Evolutionary conservation across 2,329 filamentous ascomycete genomes (phyloP).

Genomic region (Cladosporium cucumerinum): DNA sequence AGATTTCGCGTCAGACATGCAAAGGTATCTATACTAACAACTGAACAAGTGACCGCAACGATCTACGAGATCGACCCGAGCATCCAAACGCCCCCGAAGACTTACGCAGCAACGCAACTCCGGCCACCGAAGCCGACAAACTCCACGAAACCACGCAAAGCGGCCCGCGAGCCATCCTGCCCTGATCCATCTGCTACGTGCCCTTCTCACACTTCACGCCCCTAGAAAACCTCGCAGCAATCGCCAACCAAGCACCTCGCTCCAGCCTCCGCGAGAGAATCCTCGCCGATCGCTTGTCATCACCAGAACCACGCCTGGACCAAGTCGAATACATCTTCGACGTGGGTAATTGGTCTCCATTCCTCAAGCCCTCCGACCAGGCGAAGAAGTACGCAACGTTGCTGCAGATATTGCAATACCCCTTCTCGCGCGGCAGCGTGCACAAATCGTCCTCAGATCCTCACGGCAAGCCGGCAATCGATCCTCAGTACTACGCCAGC

Average conservation of each 20-base stretch:
- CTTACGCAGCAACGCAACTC: neutral
- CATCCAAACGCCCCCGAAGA: neutral
- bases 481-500: slow-evolving; percentile 2
- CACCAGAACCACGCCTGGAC: neutral
- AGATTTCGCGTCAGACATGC: neutral
- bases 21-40: neutral
- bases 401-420: slow-evolving; percentile 27
- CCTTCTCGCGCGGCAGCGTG: slow-evolving; percentile 27
- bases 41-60: neutral
- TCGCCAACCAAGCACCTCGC: neutral
- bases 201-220: neutral
- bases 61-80: slow-evolving; percentile 6
- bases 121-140: neutral
- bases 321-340: slow-evolving; percentile 7
- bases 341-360: neutral
- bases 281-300: neutral
- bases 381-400: slow-evolving; percentile 6
- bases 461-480: neutral
- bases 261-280: neutral
- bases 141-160: slow-evolving; percentile 20
- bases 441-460: slow-evolving; percentile 20
- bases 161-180: slow-evolving; percentile 20
- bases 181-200: slow-evolving; percentile 38
- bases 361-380: neutral
- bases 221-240: neutral